Percentiles rank a stretch among this genome's conserved stretches.
These are phyloP conservation scores for Debaryomyces psychrophilus DNA, from an alignment of 1,139 yeast species.

Conservation along the genomic window DNA sequence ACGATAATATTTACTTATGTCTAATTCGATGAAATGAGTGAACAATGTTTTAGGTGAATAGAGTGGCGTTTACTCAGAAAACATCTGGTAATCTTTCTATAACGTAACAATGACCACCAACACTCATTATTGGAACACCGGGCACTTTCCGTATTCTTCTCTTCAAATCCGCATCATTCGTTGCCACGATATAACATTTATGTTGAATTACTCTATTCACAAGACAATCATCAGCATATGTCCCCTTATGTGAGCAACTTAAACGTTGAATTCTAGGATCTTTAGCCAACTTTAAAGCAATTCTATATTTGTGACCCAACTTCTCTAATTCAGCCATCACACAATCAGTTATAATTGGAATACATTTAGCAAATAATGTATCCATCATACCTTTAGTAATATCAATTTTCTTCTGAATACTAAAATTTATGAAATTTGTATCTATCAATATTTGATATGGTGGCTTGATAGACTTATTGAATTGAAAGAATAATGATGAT, in stretches of 20 bases:
- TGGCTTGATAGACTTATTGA: constrained; percentile 90
- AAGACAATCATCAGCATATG: constrained; percentile 97
- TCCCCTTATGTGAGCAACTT: constrained; percentile 90
- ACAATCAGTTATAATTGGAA: constrained; percentile 94
- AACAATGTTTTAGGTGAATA: background rate
- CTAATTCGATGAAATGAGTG: background rate
- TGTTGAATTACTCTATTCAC: constrained; percentile 93
- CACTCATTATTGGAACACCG: constrained; percentile 95
- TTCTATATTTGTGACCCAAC: constrained; percentile 90
- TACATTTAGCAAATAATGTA: constrained; percentile 88
- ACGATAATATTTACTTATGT: background rate
- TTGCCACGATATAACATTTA: constrained; percentile 95
- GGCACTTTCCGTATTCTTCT: constrained; percentile 94
- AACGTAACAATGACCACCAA: constrained; percentile 89
- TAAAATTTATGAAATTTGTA: constrained; percentile 94
- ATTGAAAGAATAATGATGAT: constrained; percentile 92
- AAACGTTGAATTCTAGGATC: constrained; percentile 90
- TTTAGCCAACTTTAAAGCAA: constrained; percentile 87
- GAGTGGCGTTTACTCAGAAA: constrained; percentile 44
- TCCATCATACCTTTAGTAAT: constrained; percentile 96
- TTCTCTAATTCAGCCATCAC: constrained; percentile 98
- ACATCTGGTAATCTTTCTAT: constrained; percentile 95
- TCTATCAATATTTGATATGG: constrained; percentile 95
- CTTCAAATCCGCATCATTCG: constrained; percentile 97
- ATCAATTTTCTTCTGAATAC: constrained; percentile 93